phyloP scores from a whole-genome alignment of 768 basidiomycete genomes.

The Suillus subaureus region DNA sequence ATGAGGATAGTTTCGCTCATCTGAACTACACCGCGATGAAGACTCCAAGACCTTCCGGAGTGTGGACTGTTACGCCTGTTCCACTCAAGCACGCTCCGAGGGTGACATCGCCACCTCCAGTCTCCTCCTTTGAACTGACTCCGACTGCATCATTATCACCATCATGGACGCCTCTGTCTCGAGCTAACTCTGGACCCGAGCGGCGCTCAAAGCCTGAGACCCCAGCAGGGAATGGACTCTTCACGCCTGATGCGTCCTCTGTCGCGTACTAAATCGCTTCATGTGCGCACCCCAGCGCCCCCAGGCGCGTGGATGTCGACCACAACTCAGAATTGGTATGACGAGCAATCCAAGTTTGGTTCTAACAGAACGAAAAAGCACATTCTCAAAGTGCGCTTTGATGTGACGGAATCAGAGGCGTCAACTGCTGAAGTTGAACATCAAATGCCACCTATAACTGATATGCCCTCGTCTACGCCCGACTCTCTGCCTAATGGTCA shows the following conservation, averaged over 20 bases:
- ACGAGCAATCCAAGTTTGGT: slow-evolving; percentile 31
- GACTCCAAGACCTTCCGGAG: slow-evolving; percentile 50
- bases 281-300: slow-evolving; percentile 59
- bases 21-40: slow-evolving; percentile 38
- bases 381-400: slow-evolving; percentile 73
- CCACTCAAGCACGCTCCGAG: slow-evolving; percentile 21
- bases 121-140: slow-evolving; percentile 22
- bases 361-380: slow-evolving; percentile 49
- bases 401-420: slow-evolving; percentile 42
- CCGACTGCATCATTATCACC: slow-evolving; percentile 10
- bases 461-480: slow-evolving; percentile 19
- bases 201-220: slow-evolving; percentile 20
- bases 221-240: slow-evolving; percentile 27
- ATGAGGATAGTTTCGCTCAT: slow-evolving; percentile 17
- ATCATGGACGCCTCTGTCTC: slow-evolving; percentile 28
- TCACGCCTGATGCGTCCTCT: slow-evolving; percentile 51
- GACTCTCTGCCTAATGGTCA: background rate
- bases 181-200: slow-evolving; percentile 15
- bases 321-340: slow-evolving; percentile 16
- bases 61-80: slow-evolving; percentile 44
- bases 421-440: slow-evolving; percentile 30
- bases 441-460: slow-evolving; percentile 26
- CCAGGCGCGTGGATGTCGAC: slow-evolving; percentile 70
- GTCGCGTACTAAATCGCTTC: slow-evolving; percentile 47
- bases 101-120: slow-evolving; percentile 17